Evolutionary conservation across 2,329 filamentous ascomycete genomes (phyloP), one percentile per base, ranked within the genome.

Genomic region (Cladosporium sp.): DNA sequence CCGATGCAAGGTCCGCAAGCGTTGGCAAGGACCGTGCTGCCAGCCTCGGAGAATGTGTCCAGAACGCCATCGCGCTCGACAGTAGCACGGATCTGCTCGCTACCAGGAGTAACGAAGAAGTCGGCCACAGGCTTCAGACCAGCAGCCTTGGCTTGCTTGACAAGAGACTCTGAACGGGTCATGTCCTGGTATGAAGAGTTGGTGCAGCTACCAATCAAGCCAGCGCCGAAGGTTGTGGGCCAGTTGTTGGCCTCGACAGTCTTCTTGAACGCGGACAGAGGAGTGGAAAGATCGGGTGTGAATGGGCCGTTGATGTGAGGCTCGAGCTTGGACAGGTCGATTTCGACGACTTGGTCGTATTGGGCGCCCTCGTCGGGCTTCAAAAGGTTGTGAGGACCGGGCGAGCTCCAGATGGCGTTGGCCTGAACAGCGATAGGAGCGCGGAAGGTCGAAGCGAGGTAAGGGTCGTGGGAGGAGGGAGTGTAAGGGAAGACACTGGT

Each of bases 101-200:
- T 96, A 48, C 95, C 95, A 1, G 95, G 95, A 0, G 95, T 97
- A 75, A 99, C 91, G 80, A 96, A 97, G 81, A 99, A 97, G 75
- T 93, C 91, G 2, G 92, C 88, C 73, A 90, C 92, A 46, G 95
- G 93, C 81, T 92, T 91, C 67, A 99, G 83, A 18, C 95, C 95
- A n/a, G 93, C 95, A 66, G 89, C 88, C 61, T 89, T 86, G 11
- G 95, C 95, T 78, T 97, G 93, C 79, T 94, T 93, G 66, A 98
- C 92, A 65, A 99, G 87, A 75, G 93, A 88, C 80, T 97, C 94
- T 16, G 93, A 92, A 67, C 94, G 90, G 39, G 93, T 96, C 95
- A 99, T 99, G 77, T 99, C 95, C 80, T 97, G 91, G 78, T 98
- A 99, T 2, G 95, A 98, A 78, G 92, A 96, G 85, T 99, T 99